Base-by-base conservation (phyloP, 768 basidiomycete genomes). In the Candolleomyces eurysporus region DNA sequence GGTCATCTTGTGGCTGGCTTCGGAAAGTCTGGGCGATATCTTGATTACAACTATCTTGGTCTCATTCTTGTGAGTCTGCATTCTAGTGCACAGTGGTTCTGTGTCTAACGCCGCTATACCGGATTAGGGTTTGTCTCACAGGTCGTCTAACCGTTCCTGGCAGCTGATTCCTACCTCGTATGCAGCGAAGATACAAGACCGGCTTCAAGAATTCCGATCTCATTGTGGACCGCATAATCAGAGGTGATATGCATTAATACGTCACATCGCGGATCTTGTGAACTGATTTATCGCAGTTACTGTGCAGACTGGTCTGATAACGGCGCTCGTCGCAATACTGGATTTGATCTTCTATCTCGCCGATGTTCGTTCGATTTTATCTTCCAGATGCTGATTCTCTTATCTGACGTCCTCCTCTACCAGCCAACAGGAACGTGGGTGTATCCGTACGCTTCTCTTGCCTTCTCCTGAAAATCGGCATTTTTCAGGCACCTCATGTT, bases 401-500 rank as follows among this genome's bases (percentile, higher is more conserved):
- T 5, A n/a, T 17, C 14, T 36, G 36, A 16, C 30, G 13, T 57
- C 40, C 17, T 45, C 22, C 7, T 21, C n/a, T 7, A 22, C 13
- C 39, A 66, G 65, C 32, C 60, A 13, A 60, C 60, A 4, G 65
- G 65, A 63, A 66, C 58, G 64, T 65, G 50, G 51, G 64, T 30
- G 19, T 22, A 16, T 26, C 31, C 21, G 36, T 36, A 36, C 36
- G 36, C 36, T 14, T 21, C 36, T 16, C 36, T n/a, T 19, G 19
- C 21, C 32, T 14, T 39, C 11, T 40, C n/a, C 36, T 14, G 42
- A 16, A 11, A 43, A 17, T 21, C 54, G 39, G 16, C 32, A 1
- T 9, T 13, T 9, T 56, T 46, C 62, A 78, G 77, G 42, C 74
- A 79, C 64, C 68, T 80, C 4, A 67, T 74, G 11, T 76, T 78